These are phyloP conservation scores for Amanita polypyramis DNA, from an alignment of 768 basidiomycete species.

Conservation along the genomic window DNA sequence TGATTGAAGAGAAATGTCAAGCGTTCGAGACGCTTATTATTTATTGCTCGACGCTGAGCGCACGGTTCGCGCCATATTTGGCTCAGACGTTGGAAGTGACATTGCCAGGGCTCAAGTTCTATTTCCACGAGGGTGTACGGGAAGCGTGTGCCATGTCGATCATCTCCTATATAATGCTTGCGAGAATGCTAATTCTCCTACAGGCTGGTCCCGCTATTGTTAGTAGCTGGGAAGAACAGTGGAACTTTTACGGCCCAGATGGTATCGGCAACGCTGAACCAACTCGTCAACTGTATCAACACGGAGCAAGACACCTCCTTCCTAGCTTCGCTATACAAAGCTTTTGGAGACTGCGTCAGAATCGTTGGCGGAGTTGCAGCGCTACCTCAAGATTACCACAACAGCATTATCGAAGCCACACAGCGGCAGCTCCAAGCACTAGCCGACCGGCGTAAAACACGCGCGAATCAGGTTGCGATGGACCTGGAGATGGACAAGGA, in stretches of 20 bases:
- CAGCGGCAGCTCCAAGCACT: conserved; percentile 60
- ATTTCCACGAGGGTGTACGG: conserved; percentile 78
- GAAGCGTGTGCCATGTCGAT: conserved; percentile 70
- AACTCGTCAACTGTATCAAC: conserved; percentile 51
- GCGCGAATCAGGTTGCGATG: conserved; percentile 27
- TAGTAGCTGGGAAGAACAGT: conserved; percentile 57
- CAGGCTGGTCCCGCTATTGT: conserved; percentile 65
- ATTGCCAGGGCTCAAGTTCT: conserved; percentile 60
- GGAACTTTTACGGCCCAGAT: conserved; percentile 57
- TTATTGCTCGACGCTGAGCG: conserved; percentile 59
- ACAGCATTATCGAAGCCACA: conserved; percentile 54
- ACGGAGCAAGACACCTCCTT: conserved; percentile 70
- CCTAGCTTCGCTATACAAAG: conserved; percentile 66
- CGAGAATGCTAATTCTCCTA: not conserved
- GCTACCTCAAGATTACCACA: conserved; percentile 42
- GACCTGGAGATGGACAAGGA: conserved; percentile 40
- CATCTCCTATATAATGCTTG: not conserved
- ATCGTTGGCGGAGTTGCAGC: conserved; percentile 45
- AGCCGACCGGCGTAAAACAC: conserved; percentile 55
- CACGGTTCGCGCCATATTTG: conserved; percentile 63
- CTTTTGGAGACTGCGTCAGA: conserved; percentile 49
- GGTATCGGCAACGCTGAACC: conserved; percentile 56
- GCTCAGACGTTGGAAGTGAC: conserved; percentile 62
- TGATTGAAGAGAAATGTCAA: conserved; percentile 80
- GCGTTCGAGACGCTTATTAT: conserved; percentile 83